A percentile compares a stretch with the other conserved stretches of the same genome.
Evolutionary conservation across 2,329 filamentous ascomycete genomes (phyloP).

Genomic region (Penicillium janthinellum): DNA sequence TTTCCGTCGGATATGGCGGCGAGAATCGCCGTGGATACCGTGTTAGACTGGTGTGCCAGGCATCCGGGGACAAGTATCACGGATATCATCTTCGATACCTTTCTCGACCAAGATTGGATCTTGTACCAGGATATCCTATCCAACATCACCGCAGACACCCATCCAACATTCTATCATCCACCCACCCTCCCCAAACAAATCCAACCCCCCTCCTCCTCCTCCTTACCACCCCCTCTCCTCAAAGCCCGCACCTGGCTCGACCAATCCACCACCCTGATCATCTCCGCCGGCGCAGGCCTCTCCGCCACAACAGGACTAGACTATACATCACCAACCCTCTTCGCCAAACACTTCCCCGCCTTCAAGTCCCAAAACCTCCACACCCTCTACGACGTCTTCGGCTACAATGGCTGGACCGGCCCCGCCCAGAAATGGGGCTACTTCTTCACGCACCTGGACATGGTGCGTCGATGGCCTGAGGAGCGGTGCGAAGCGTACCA

Average conservation of each 20-base stretch:
- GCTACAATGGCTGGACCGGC: not conserved
- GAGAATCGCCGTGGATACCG: not conserved
- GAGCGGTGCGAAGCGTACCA: not conserved
- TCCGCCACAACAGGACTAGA: constrained; percentile 27
- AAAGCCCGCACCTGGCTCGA: constrained; percentile 1
- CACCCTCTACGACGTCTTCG: not conserved
- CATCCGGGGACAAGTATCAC: not conserved
- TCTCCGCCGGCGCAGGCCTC: constrained; percentile 25
- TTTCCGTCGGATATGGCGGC: not conserved
- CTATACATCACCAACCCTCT: constrained; percentile 28
- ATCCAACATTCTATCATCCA: not conserved
- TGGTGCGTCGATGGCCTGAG: not conserved
- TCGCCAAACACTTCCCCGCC: constrained; percentile 6
- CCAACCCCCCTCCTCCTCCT: too few relatives aligned
- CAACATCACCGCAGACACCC: not conserved
- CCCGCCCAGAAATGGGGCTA: not conserved
- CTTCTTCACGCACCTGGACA: not conserved
- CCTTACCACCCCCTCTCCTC: not conserved
- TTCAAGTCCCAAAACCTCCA: not conserved
- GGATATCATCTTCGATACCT: not conserved
- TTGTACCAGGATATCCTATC: not conserved
- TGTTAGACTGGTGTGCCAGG: not conserved
- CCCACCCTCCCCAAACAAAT: not conserved
- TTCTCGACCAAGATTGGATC: not conserved
- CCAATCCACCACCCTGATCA: not conserved